Percentiles rank a stretch among this genome's conserved stretches.
phyloP scores from a whole-genome alignment of 2,329 filamentous ascomycete genomes.

The Leptosphaerulina australis region DNA sequence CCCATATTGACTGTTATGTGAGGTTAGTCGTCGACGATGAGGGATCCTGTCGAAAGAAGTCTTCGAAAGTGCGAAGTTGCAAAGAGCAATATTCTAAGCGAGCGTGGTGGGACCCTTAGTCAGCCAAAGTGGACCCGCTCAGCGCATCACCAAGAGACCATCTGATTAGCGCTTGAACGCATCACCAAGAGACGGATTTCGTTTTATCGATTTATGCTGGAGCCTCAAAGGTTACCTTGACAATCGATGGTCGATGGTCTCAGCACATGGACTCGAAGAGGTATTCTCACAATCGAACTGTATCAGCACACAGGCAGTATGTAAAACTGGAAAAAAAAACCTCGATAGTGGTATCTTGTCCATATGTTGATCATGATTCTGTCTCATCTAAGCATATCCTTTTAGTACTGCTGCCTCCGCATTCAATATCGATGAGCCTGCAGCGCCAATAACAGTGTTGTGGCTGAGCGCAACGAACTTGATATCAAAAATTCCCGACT shows the following conservation, averaged over 20 bases:
- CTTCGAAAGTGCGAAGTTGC: conserved; percentile 10
- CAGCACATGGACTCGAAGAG: too few species aligned
- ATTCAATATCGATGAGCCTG: conserved; percentile 94
- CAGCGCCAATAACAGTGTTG: conserved; percentile 90
- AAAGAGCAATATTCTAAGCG: conserved; percentile 10
- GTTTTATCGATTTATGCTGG: too few species aligned
- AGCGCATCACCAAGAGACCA: background rate
- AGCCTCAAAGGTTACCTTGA: too few species aligned
- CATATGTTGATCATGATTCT: background rate
- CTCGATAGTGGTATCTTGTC: conserved; percentile 10
- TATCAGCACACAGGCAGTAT: too few species aligned
- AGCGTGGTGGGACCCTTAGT: conserved; percentile 19
- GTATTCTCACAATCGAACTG: too few species aligned
- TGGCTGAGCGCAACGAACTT: conserved; percentile 95
- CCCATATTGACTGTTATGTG: conserved; percentile 62
- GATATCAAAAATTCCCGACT: conserved; percentile 88
- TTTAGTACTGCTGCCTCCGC: conserved; percentile 91
- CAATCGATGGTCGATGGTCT: too few species aligned
- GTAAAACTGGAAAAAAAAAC: background rate
- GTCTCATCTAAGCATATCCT: conserved; percentile 65
- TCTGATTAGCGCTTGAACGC: background rate
- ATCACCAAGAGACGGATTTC: too few species aligned
- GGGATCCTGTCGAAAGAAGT: conserved; percentile 34
- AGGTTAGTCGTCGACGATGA: conserved; percentile 46
- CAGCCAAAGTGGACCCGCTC: background rate